phyloP scores from a whole-genome alignment of 306 rosid genomes.

The Sindora glabra region DNA sequence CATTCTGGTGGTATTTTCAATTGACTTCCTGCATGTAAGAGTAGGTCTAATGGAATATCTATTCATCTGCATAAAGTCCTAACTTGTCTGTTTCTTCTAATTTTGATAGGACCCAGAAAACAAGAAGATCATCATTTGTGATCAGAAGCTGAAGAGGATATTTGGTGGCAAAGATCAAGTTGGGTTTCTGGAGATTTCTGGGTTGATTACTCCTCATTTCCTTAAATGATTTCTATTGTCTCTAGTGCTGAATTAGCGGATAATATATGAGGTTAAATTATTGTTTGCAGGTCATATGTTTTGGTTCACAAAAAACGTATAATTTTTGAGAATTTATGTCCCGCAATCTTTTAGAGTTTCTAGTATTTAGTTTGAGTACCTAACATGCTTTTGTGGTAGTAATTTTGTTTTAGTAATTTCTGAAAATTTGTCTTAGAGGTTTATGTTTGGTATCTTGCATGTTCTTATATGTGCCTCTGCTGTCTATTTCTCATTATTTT shows the following conservation, averaged over 20 bases:
- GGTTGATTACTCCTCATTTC: conserved; percentile 79
- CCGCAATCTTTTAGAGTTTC: conserved; percentile 13
- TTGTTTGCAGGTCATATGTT: conserved; percentile 23
- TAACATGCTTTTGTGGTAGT: conserved; percentile 24
- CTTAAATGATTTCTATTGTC: conserved; percentile 31
- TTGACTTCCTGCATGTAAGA: background rate
- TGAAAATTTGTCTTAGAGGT: too few species aligned
- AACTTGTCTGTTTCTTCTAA: conserved; percentile 5
- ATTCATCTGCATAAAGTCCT: background rate
- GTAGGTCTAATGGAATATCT: background rate
- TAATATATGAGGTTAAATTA: conserved; percentile 8
- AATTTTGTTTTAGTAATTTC: conserved; percentile 17
- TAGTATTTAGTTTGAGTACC: conserved; percentile 3
- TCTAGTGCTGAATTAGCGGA: background rate
- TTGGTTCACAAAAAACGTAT: conserved; percentile 30
- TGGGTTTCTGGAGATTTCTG: conserved; percentile 82
- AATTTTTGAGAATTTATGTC: conserved; percentile 3
- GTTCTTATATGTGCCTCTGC: too few species aligned
- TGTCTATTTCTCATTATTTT: too few species aligned
- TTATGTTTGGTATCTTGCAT: too few species aligned
- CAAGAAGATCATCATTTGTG: conserved; percentile 69
- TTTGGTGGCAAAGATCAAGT: conserved; percentile 66
- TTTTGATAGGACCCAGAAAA: conserved; percentile 59
- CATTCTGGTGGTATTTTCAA: background rate
- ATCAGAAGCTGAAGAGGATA: conserved; percentile 88